Percentiles rank a stretch among this genome's conserved stretches.
Conservation (phyloP, 2,329 filamentous ascomycete genomes). For the Pseudogymnoascus sp. region DNA sequence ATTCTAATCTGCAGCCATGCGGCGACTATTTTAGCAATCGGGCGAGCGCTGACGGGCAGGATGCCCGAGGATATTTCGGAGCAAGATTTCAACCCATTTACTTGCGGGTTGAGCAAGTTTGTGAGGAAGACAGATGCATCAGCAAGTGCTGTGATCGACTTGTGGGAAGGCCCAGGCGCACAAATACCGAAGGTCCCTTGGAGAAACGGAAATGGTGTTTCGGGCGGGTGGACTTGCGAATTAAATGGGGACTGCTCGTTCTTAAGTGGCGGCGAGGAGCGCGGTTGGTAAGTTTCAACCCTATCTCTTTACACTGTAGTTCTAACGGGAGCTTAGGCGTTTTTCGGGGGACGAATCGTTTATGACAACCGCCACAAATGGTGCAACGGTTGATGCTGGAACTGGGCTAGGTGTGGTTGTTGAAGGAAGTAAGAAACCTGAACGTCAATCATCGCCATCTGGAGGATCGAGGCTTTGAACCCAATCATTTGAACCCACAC, state of each 20-base stretch:
- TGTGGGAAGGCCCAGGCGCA: constrained; percentile 30
- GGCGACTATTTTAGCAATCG: constrained; percentile 78
- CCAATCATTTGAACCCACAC: not conserved
- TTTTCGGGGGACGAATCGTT: constrained; percentile 53
- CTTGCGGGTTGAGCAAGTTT: constrained; percentile 70
- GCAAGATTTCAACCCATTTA: constrained; percentile 80
- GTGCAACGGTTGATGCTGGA: constrained; percentile 24
- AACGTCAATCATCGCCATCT: not conserved
- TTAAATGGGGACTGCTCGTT: constrained; percentile 81
- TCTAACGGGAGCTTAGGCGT: constrained; percentile 29
- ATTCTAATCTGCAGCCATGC: constrained; percentile 84
- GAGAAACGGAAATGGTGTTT: constrained; percentile 52
- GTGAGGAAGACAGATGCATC: constrained; percentile 36
- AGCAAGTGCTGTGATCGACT: constrained; percentile 28
- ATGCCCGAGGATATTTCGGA: constrained; percentile 63
- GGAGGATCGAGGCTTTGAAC: constrained; percentile 13
- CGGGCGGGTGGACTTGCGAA: constrained; percentile 72
- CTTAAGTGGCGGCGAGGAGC: constrained; percentile 69
- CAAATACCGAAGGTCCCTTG: constrained; percentile 40
- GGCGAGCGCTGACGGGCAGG: constrained; percentile 68
- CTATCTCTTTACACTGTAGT: constrained; percentile 11
- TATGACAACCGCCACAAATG: constrained; percentile 23
- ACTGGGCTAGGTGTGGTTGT: constrained; percentile 29
- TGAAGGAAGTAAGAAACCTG: constrained; percentile 23
- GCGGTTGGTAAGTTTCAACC: constrained; percentile 63